These are phyloP conservation scores for Nemania bipapillata DNA, from an alignment of 2,329 filamentous ascomycete genomes.

Conservation along the genomic window DNA sequence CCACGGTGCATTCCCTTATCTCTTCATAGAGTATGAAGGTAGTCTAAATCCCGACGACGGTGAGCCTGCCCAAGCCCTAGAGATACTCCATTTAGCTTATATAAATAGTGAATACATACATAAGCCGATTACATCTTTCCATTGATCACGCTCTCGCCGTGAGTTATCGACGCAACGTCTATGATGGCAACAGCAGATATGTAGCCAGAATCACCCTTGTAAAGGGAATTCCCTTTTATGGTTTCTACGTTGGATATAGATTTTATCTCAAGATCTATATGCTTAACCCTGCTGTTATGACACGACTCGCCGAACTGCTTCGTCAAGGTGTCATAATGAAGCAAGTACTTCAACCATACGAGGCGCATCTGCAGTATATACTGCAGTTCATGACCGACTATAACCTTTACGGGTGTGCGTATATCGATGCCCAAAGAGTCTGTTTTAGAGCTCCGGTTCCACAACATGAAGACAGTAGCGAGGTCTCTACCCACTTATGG, in stretches of 20 bases:
- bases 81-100: constrained; percentile 22
- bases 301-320: constrained; percentile 85
- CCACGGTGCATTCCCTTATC: constrained; percentile 93
- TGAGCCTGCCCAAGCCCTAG: constrained; percentile 56
- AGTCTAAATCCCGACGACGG: constrained; percentile 73
- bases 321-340: constrained; percentile 89
- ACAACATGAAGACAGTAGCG: constrained; percentile 68
- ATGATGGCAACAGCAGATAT: constrained; percentile 73
- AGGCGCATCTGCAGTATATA: constrained; percentile 91
- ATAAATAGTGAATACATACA: constrained; percentile 75
- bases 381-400: constrained; percentile 99
- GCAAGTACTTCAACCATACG: constrained; percentile 86
- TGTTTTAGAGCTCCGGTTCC: constrained; percentile 82
- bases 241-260: constrained; percentile 90
- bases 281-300: constrained; percentile 86
- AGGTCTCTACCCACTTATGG: constrained; percentile 76
- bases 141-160: constrained; percentile 91
- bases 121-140: constrained; percentile 80
- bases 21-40: constrained; percentile 89
- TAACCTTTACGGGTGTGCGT: constrained; percentile 93
- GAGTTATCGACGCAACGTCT: constrained; percentile 81
- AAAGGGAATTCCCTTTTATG: constrained; percentile 95
- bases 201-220: constrained; percentile 91
- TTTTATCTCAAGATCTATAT: constrained; percentile 96
- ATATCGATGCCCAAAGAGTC: constrained; percentile 77